Conservation (phyloP, 2,329 filamentous ascomycete species). For the Cercospora sesami region DNA sequence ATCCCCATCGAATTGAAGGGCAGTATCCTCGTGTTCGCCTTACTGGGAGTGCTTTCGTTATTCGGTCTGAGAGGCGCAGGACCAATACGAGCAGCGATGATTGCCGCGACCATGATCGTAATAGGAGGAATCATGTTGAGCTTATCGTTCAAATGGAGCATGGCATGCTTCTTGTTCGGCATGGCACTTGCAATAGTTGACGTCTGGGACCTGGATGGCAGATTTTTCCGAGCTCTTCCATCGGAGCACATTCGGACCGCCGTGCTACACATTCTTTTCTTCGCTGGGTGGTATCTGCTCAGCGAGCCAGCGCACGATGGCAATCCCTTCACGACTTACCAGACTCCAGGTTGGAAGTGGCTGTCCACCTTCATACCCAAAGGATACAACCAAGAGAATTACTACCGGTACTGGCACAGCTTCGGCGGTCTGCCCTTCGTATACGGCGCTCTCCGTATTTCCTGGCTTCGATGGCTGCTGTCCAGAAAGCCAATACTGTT, state of each 20-base stretch:
- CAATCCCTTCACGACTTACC: background rate
- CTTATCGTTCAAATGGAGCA: conserved; percentile 18
- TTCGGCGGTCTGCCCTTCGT: conserved; percentile 57
- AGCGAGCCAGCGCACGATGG: conserved; percentile 8
- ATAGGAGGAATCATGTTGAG: conserved; percentile 8
- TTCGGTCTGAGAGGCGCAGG: conserved; percentile 6
- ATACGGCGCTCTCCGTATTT: conserved; percentile 51
- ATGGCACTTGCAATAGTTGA: conserved; percentile 21
- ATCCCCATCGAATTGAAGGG: conserved; percentile 22
- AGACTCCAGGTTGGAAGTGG: conserved; percentile 60
- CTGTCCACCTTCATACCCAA: conserved; percentile 49
- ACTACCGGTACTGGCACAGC: conserved; percentile 58
- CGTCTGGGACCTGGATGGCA: conserved; percentile 3
- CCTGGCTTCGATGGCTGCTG: conserved; percentile 52
- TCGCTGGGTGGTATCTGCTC: conserved; percentile 18
- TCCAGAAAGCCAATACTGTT: conserved; percentile 55
- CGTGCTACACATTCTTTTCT: conserved; percentile 2
- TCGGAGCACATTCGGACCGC: background rate
- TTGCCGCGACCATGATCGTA: conserved; percentile 5
- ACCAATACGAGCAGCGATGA: background rate
- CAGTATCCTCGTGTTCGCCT: conserved; percentile 17
- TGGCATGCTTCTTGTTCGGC: conserved; percentile 22
- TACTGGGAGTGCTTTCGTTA: conserved; percentile 14
- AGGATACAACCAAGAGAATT: conserved; percentile 26
- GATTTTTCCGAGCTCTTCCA: background rate